A percentile compares a stretch with the other conserved stretches of the same genome.
phyloP scores from a whole-genome alignment of 2,329 filamentous ascomycete genomes.

The Blastomyces silverae region DNA sequence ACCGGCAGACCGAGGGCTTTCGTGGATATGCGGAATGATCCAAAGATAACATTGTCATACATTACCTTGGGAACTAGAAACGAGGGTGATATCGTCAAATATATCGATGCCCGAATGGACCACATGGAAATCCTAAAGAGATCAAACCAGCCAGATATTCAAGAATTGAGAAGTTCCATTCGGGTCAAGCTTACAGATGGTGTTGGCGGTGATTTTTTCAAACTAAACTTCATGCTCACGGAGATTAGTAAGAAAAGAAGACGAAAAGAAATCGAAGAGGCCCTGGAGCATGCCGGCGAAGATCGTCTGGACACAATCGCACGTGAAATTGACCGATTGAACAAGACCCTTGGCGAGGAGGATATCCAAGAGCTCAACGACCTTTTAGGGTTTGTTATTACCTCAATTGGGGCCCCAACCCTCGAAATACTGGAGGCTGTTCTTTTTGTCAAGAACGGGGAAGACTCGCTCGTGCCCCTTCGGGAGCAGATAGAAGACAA shows the following conservation, averaged over 20 bases:
- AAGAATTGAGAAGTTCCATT: slow-evolving; percentile 24
- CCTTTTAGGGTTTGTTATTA: slow-evolving; percentile 27
- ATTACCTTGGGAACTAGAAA: slow-evolving; percentile 24
- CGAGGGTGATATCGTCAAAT: slow-evolving; percentile 24
- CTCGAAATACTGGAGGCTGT: slow-evolving; percentile 23
- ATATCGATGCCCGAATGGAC: slow-evolving; percentile 26
- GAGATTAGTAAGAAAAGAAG: slow-evolving; percentile 27
- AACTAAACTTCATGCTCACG: slow-evolving; percentile 24
- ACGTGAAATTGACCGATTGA: slow-evolving; percentile 25
- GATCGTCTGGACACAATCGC: slow-evolving; percentile 26
- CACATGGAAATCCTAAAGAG: slow-evolving; percentile 25
- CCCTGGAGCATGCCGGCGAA: slow-evolving; percentile 24
- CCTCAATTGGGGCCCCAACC: slow-evolving; percentile 20
- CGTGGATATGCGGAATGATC: slow-evolving; percentile 19
- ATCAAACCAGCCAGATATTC: slow-evolving; percentile 19
- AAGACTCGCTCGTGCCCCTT: slow-evolving; percentile 25
- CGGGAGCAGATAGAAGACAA: slow-evolving; percentile 22
- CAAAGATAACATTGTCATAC: slow-evolving; percentile 16
- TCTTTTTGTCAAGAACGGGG: slow-evolving; percentile 24
- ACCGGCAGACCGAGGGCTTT: slow-evolving; percentile 23
- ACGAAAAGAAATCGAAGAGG: slow-evolving; percentile 26
- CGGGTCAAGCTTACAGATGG: slow-evolving; percentile 22
- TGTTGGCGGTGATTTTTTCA: slow-evolving; percentile 27
- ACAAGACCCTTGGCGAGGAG: slow-evolving; percentile 22
- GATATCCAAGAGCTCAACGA: slow-evolving; percentile 29